Base-by-base conservation (phyloP, 352 stramenopile genomes). In the Phytophthora uliginosa region DNA sequence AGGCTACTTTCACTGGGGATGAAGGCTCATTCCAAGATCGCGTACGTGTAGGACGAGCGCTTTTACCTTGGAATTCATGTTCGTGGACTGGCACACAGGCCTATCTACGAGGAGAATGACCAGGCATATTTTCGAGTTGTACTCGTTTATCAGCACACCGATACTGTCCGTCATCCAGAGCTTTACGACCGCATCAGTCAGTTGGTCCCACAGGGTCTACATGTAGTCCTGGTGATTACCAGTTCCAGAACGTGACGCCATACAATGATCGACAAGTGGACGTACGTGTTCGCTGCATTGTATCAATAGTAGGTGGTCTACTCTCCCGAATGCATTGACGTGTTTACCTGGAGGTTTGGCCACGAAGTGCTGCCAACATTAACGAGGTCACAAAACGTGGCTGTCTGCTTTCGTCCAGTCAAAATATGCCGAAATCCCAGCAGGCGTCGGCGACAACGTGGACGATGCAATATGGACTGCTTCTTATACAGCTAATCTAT, bases 1-100 rank as follows among this genome's bases (percentile, higher is more conserved):
- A 7, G 87, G 90, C n/a, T 92, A 85, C 61, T 96, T 95, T 66
- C 70, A 73, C 58, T 75, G 50, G 67, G 51, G 28, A 56, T 69
- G 22, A 54, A 52, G 13, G 36, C 12, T 12, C 36, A 18, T 42
- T 17, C 36, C 6, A 18, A 45, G 36, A 45, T 18, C 36, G 15
- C 36, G 36, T 18, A 45, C 36, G 36, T 45, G 36, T 45, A 45
- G 36, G 36, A 6, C 36, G 36, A 45, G 36, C 3, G 36, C 36
- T 45, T 42, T 42, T 42, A 13, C 12, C 36, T 42, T 42, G 36
- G 3, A 42, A 42, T 17, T 42, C 36, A 18, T 45, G 34, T 17
- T 40, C 34, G 15, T 15, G 36, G 13, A 18, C 36, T 45, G 36
- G 36, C 15, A 45, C 17, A 18, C 36, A n/a, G 36, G 17, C 7